Conservation (phyloP, 306 rosid genomes). For the Cercis canadensis region DNA sequence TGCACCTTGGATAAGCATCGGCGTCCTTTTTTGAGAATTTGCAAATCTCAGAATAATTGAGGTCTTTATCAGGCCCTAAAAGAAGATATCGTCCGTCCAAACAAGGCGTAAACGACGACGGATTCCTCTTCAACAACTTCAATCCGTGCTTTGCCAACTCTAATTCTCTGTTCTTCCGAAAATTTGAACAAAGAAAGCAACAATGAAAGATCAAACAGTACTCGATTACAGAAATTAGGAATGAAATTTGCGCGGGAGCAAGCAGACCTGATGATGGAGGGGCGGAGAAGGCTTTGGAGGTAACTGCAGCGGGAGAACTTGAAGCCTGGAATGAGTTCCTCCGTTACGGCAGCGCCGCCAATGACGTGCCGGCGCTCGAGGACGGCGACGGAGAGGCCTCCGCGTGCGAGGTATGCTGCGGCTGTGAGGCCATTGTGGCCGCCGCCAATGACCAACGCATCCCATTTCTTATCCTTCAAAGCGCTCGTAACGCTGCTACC, state of each 20-base stretch:
- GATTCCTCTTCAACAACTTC: slow-evolving; percentile 81
- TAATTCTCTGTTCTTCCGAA: slow-evolving; percentile 56
- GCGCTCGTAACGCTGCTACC: slow-evolving; percentile 7
- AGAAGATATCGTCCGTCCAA: slow-evolving; percentile 90
- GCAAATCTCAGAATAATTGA: slow-evolving; percentile 78
- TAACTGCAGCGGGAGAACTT: slow-evolving; percentile 96
- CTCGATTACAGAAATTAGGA: neutral
- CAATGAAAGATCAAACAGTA: neutral
- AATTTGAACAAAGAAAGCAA: neutral
- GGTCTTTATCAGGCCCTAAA: slow-evolving; percentile 67
- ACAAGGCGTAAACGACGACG: slow-evolving; percentile 93
- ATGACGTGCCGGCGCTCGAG: slow-evolving; percentile 89
- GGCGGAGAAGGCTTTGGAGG: slow-evolving; percentile 91
- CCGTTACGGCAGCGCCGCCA: slow-evolving; percentile 94
- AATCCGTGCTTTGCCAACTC: slow-evolving; percentile 82
- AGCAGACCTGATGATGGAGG: slow-evolving; percentile 66
- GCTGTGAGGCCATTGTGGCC: slow-evolving; percentile 96
- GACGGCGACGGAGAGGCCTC: slow-evolving; percentile 88
- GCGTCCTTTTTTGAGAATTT: slow-evolving; percentile 84
- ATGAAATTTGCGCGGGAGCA: too few species aligned
- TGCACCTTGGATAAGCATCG: slow-evolving; percentile 78
- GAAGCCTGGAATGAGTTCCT: slow-evolving; percentile 85
- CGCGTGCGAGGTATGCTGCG: slow-evolving; percentile 92
- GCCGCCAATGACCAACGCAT: slow-evolving; percentile 86
- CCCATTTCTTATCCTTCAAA: slow-evolving; percentile 79